Evolutionary conservation across 2,329 filamentous ascomycete genomes (phyloP).

Genomic region (Elsinoe arachidis): DNA sequence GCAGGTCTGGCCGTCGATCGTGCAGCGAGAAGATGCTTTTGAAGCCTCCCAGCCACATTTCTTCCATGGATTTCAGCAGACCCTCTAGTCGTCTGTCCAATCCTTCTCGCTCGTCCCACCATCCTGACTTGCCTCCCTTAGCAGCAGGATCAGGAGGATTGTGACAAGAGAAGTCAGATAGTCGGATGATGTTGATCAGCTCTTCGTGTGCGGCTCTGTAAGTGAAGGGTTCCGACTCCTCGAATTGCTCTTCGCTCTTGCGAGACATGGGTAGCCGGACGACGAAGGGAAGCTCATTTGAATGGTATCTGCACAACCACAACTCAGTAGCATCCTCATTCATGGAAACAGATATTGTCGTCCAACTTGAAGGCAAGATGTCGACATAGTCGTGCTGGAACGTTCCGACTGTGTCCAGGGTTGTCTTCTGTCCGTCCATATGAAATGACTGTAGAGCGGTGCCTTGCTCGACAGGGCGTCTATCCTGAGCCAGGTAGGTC

Average conservation of each 20-base stretch:
- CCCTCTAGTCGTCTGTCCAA: conserved; percentile 70
- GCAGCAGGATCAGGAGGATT: conserved; percentile 59
- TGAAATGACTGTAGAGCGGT: not conserved
- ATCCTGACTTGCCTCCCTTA: conserved; percentile 68
- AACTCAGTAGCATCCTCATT: conserved; percentile 77
- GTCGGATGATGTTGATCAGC: conserved; percentile 70
- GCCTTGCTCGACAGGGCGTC: not conserved
- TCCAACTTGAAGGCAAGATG: conserved; percentile 75
- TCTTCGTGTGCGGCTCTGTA: conserved; percentile 74
- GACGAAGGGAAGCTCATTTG: conserved; percentile 70
- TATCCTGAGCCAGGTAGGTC: not conserved
- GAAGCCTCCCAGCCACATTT: conserved; percentile 92
- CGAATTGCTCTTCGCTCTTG: conserved; percentile 70
- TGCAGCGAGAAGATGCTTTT: conserved; percentile 83
- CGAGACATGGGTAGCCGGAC: conserved; percentile 77
- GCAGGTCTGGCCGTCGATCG: conserved; percentile 50
- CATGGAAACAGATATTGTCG: conserved; percentile 73
- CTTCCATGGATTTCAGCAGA: conserved; percentile 77
- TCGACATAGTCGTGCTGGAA: conserved; percentile 80
- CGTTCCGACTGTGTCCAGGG: conserved; percentile 26
- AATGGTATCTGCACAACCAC: conserved; percentile 76
- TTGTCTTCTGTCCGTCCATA: not conserved
- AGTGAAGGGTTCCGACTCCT: conserved; percentile 51
- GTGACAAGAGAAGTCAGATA: conserved; percentile 79
- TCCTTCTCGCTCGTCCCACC: conserved; percentile 80